Conservation (phyloP, 176 grass and related monocot species). For the Triticum dicoccoides region DNA sequence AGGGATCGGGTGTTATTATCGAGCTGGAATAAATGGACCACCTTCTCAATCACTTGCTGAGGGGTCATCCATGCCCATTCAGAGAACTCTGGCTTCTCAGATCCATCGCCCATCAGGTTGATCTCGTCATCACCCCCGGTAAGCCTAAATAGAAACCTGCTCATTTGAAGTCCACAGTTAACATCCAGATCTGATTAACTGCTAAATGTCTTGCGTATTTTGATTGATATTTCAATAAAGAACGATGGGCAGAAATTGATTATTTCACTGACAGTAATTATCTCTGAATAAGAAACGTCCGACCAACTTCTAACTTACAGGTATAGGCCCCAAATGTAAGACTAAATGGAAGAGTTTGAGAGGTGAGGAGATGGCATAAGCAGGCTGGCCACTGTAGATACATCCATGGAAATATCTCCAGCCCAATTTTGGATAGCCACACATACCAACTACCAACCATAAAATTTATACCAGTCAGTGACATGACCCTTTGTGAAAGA, state of each 20-base stretch:
- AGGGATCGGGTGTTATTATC: neutral
- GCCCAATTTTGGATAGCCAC: neutral
- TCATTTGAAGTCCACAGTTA: conserved; percentile 1
- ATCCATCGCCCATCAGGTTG: conserved; percentile 78
- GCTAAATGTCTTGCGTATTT: neutral
- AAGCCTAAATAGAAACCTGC: conserved; percentile 85
- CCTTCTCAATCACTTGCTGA: conserved; percentile 81
- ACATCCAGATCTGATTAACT: neutral
- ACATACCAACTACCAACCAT: neutral
- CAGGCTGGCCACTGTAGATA: neutral
- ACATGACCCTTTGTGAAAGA: neutral
- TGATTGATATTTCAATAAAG: neutral
- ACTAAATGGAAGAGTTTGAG: neutral
- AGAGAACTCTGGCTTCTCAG: conserved; percentile 90
- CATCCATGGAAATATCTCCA: neutral
- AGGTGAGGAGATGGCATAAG: neutral
- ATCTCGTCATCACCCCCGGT: conserved; percentile 83
- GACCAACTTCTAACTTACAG: neutral
- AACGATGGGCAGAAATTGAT: neutral
- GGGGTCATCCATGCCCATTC: conserved; percentile 87
- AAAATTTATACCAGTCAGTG: neutral
- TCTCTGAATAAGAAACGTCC: too few relatives aligned
- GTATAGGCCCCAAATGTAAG: neutral
- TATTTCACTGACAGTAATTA: neutral
- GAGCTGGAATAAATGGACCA: conserved; percentile 17